These are phyloP conservation scores for Fusarium newnesense DNA, from an alignment of 2,329 filamentous ascomycete species.

Conservation along the genomic window DNA sequence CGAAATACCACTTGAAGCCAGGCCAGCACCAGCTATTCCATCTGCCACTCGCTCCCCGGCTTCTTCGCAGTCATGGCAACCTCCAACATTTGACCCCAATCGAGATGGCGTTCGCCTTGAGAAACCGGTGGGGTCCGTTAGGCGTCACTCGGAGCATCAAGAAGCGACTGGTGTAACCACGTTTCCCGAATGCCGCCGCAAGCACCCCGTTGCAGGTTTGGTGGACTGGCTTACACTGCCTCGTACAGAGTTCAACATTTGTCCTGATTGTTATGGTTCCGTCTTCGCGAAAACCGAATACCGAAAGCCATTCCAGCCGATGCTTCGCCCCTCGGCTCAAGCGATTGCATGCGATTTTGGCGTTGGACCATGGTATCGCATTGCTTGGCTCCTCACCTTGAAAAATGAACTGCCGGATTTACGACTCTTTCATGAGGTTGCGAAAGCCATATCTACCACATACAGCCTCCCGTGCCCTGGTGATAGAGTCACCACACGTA, in stretches of 20 bases:
- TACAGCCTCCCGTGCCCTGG: conserved; percentile 68
- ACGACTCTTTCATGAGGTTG: conserved; percentile 75
- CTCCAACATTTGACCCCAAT: conserved; percentile 56
- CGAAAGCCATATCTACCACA: conserved; percentile 63
- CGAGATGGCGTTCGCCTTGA: conserved; percentile 49
- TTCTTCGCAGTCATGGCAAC: conserved; percentile 56
- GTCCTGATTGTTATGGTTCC: conserved; percentile 79
- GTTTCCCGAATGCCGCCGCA: conserved; percentile 77
- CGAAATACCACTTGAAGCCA: conserved; percentile 37
- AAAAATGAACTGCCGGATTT: conserved; percentile 75
- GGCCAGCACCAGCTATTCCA: conserved; percentile 42
- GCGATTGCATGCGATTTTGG: conserved; percentile 82
- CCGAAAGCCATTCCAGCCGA: conserved; percentile 69
- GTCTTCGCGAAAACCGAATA: conserved; percentile 77
- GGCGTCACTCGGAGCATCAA: conserved; percentile 62
- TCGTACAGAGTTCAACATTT: conserved; percentile 80
- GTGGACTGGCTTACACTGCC: conserved; percentile 85
- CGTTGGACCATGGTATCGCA: conserved; percentile 79
- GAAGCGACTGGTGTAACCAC: conserved; percentile 48
- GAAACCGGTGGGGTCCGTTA: conserved; percentile 58
- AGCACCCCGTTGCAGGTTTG: conserved; percentile 68
- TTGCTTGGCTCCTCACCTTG: conserved; percentile 83
- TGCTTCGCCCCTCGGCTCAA: conserved; percentile 66
- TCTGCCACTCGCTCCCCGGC: conserved; percentile 23
- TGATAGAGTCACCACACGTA: conserved; percentile 63